Percentiles rank a stretch among this genome's conserved stretches.
These are phyloP conservation scores for Backusella tarrabulga DNA, from an alignment of 192 early-diverging fungal genomes.

Conservation along the genomic window DNA sequence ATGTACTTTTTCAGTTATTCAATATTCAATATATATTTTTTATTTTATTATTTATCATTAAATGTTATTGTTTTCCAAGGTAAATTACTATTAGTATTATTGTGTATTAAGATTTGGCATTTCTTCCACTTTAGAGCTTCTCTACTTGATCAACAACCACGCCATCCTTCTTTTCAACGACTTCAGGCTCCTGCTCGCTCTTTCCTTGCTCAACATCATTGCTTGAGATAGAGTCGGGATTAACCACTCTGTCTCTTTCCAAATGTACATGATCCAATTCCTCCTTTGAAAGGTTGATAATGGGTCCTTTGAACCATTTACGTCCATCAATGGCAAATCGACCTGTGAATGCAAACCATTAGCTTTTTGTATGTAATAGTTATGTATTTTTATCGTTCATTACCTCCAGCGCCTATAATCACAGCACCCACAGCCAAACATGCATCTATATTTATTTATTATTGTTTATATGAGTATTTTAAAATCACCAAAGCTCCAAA, in stretches of 20 bases:
- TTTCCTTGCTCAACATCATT: slow-evolving; percentile 1
- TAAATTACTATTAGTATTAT: background rate
- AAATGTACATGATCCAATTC: background rate
- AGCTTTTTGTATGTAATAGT: background rate
- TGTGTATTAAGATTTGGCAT: background rate
- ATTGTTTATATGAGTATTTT: background rate
- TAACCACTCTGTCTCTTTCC: background rate
- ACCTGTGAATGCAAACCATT: background rate
- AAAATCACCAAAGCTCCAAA: background rate
- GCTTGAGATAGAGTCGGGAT: background rate
- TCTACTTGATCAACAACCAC: background rate
- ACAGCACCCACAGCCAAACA: background rate
- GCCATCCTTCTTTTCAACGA: background rate
- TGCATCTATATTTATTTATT: background rate
- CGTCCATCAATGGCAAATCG: slow-evolving; percentile 14
- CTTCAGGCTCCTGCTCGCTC: background rate
- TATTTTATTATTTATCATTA: background rate
- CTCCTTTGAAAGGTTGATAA: slow-evolving; percentile 6
- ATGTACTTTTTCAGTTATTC: too few species aligned
- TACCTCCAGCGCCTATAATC: background rate
- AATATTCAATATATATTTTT: background rate
- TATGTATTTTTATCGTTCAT: background rate
- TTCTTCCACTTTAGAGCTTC: background rate
- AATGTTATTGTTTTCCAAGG: background rate
- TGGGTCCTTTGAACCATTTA: slow-evolving; percentile 20